phyloP scores from a whole-genome alignment of 176 grass and related monocot species.

The Aegilops bicornis region DNA sequence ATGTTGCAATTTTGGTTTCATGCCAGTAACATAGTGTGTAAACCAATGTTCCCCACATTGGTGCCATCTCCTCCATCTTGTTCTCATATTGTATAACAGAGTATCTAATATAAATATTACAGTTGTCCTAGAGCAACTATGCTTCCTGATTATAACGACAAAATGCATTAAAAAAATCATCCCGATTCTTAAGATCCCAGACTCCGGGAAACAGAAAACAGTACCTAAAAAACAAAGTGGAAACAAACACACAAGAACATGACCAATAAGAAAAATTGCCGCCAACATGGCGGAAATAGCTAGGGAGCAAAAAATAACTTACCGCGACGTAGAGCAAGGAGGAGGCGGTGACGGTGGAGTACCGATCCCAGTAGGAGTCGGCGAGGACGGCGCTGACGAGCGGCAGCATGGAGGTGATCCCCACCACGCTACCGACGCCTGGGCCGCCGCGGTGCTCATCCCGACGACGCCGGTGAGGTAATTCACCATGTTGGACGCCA shows the following conservation, averaged over 20 bases:
- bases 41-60: background rate
- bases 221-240: background rate
- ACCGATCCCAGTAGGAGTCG: conserved; percentile 85
- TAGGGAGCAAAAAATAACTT: conserved; percentile 6
- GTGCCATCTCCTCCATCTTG: background rate
- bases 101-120: background rate
- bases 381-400: conserved; percentile 63
- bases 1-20: background rate
- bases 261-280: background rate
- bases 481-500: conserved; percentile 86
- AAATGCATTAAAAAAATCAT: background rate
- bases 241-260: background rate
- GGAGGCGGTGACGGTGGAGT: conserved; percentile 61
- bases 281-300: background rate
- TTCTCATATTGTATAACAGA: background rate
- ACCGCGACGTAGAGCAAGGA: conserved; percentile 83
- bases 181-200: background rate
- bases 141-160: background rate
- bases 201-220: background rate
- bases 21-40: background rate
- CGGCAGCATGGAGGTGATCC: conserved; percentile 86
- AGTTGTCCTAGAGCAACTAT: background rate
- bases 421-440: too few relatives aligned
- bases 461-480: conserved; percentile 72
- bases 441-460: conserved; percentile 85